A percentile compares a stretch with the other conserved stretches of the same genome.
Conservation (phyloP, 2,329 filamentous ascomycete genomes). For the Coniochaeta hoffmannii region DNA sequence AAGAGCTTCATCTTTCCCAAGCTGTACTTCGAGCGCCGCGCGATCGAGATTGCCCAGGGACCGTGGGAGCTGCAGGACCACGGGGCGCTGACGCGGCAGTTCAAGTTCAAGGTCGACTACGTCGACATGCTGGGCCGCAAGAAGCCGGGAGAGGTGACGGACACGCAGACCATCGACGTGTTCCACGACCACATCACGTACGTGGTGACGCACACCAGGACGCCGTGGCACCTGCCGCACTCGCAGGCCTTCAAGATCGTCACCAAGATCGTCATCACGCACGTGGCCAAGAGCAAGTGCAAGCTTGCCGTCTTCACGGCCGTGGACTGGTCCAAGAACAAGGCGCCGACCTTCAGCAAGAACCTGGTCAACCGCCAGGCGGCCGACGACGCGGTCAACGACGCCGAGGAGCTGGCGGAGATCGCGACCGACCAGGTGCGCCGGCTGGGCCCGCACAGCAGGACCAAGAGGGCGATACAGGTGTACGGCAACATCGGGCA, state of each 20-base stretch:
- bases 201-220: slow-evolving; percentile 55
- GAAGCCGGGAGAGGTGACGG: slow-evolving; percentile 57
- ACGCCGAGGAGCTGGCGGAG: slow-evolving; percentile 68
- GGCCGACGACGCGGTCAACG: slow-evolving; percentile 63
- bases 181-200: slow-evolving; percentile 69
- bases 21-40: slow-evolving; percentile 76
- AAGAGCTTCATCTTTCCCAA: slow-evolving; percentile 92
- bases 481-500: slow-evolving; percentile 72
- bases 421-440: slow-evolving; percentile 71
- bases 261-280: slow-evolving; percentile 89
- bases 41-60: slow-evolving; percentile 73
- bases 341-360: slow-evolving; percentile 53
- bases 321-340: slow-evolving; percentile 85
- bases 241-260: slow-evolving; percentile 71
- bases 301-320: slow-evolving; percentile 84
- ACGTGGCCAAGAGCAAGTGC: slow-evolving; percentile 84
- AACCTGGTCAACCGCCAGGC: slow-evolving; percentile 62
- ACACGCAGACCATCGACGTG: slow-evolving; percentile 81
- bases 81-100: slow-evolving; percentile 66
- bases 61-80: slow-evolving; percentile 72
- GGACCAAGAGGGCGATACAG: slow-evolving; percentile 69
- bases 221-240: slow-evolving; percentile 79
- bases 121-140: slow-evolving; percentile 57
- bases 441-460: slow-evolving; percentile 63
- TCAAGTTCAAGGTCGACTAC: slow-evolving; percentile 69